Base-by-base conservation (phyloP, 768 basidiomycete species). In the Podaxis mareebaensis region DNA sequence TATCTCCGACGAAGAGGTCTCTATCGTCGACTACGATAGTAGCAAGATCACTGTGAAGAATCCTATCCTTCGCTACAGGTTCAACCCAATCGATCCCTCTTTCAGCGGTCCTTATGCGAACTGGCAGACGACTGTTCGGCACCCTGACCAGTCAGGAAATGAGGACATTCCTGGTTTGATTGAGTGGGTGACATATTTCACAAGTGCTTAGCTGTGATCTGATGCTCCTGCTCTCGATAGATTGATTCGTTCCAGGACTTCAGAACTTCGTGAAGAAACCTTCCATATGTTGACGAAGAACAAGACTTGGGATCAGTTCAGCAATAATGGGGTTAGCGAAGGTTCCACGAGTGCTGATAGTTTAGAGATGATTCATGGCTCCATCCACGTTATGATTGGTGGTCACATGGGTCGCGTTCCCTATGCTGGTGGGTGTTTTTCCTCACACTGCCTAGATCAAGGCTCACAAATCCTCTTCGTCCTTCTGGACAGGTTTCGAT, bases 331-430 rank as follows among this genome's bases (percentile, higher is more conserved):
- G 0, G 75, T 71, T 11, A 75, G 79, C 60, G 77, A 74, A 6
- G 75, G 28, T 30, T 30, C 28, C 28, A 30, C 75, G 48, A 65
- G 70, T 26, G 76, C 75, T 55, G 82, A 80, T 74, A 82, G 81
- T 67, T 67, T 85, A 42, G 83, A 85, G 64, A 75, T 77, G 26
- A 77, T 84, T 55, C 84, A 85, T 61, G 81, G 83, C 64, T 65
- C 69, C 24, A 75, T 85, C 17, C 83, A 85, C 63, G 77, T 74
- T 49, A 68, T 76, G 17, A 71, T 79, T 30, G 80, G 11, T 22
- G 80, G 83, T 10, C 79, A 82, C 33, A 82, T 82, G 80, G 61
- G 69, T 5, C 72, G 78, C 58, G 72, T 75, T 5, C 51, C 74
- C 44, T 73, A 77, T n/a, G 80, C 81, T 20, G 80, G 80, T 80